Evolutionary conservation across 2,329 filamentous ascomycete species (phyloP).

Genomic region (Monosporascus sp.): DNA sequence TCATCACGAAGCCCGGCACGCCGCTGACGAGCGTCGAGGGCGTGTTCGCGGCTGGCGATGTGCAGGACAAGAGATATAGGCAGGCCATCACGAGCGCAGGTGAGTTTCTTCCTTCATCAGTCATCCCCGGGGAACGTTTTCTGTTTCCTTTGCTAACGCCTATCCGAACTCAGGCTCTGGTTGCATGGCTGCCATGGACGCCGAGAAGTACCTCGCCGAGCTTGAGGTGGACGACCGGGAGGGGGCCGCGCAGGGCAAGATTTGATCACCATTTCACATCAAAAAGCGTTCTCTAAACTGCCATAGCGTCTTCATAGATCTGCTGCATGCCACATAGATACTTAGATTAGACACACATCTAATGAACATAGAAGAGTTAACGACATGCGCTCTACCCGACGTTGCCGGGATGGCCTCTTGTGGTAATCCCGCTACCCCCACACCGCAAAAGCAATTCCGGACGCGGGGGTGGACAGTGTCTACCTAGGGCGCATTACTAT

Average conservation of each 20-base stretch:
- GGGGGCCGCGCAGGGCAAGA: conserved; percentile 25
- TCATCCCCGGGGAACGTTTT: no score
- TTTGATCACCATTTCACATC: conserved; percentile 12
- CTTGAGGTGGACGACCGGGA: conserved; percentile 48
- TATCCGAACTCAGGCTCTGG: conserved; percentile 61
- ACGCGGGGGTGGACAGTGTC: no score
- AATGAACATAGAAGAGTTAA: not conserved
- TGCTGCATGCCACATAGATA: not conserved
- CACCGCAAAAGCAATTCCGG: no score
- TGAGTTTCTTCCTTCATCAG: conserved; percentile 38
- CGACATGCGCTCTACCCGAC: no score
- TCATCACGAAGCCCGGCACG: conserved; percentile 82
- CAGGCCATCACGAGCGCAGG: conserved; percentile 97
- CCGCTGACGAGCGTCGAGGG: conserved; percentile 83
- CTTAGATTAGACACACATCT: not conserved
- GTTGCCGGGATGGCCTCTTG: accelerated
- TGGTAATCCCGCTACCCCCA: no score
- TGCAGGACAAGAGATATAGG: conserved; percentile 97
- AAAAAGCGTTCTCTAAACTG: not conserved
- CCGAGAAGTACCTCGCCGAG: conserved; percentile 87
- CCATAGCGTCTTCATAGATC: conserved; percentile 3
- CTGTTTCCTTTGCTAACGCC: conserved; percentile 6
- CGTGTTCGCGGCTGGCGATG: conserved; percentile 94
- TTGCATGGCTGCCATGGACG: conserved; percentile 92
- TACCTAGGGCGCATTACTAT: no score